Evolutionary conservation across 2,329 filamentous ascomycete genomes (phyloP).

Genomic region (Beauveria caledonica): DNA sequence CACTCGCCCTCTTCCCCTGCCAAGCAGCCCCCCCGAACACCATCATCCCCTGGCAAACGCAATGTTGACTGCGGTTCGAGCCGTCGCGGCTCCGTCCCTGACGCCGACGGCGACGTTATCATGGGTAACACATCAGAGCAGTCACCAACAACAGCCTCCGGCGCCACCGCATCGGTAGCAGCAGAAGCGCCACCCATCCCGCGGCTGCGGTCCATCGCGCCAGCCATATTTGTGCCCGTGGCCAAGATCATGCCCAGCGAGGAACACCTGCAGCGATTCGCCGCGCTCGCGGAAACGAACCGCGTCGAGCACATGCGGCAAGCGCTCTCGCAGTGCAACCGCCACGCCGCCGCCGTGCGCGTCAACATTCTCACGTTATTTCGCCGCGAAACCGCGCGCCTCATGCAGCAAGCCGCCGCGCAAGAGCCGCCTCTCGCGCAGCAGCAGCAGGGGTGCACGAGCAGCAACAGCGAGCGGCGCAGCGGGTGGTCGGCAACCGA

Average conservation of each 20-base stretch:
- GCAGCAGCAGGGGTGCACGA: slow-evolving; percentile 1
- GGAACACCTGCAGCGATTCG: slow-evolving; percentile 19
- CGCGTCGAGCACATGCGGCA: slow-evolving; percentile 14
- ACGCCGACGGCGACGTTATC: not conserved
- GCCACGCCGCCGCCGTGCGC: slow-evolving; percentile 21
- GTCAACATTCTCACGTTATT: slow-evolving; percentile 23
- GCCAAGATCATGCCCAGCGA: slow-evolving; percentile 15
- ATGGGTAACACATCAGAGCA: not conserved
- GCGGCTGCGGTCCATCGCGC: slow-evolving; percentile 17
- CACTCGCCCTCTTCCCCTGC: not conserved
- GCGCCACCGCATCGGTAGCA: not conserved
- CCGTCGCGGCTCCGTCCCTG: not conserved
- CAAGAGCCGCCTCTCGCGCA: slow-evolving; percentile 10
- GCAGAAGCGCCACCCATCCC: slow-evolving; percentile 15
- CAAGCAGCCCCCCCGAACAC: not conserved
- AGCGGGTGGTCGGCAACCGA: not conserved
- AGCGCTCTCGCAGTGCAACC: slow-evolving; percentile 17
- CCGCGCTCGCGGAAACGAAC: slow-evolving; percentile 21
- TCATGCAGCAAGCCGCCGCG: slow-evolving; percentile 16
- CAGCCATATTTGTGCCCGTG: slow-evolving; percentile 29
- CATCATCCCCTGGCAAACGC: not conserved
- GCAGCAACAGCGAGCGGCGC: not conserved
- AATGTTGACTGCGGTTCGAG: not conserved
- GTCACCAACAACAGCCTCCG: not conserved
- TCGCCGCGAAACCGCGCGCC: slow-evolving; percentile 25